These are phyloP conservation scores for Brassica incana DNA, from an alignment of 345 rosid genomes.

Conservation along the genomic window DNA sequence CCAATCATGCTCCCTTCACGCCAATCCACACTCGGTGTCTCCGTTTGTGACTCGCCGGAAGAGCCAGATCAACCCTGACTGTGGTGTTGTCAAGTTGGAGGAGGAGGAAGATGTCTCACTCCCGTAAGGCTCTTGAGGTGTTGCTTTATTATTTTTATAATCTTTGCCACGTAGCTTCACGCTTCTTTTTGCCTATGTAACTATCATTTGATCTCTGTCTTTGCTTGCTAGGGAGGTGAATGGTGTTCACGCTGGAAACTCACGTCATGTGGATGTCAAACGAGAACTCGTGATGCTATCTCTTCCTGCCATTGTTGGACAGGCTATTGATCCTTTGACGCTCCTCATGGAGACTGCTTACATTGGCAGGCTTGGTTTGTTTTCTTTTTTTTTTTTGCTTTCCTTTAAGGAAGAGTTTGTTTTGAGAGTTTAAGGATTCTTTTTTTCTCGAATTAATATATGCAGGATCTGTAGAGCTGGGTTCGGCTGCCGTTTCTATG, in stretches of 20 bases:
- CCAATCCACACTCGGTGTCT: conserved; percentile 26
- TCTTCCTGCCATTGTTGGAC: conserved; percentile 88
- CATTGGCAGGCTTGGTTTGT: conserved; percentile 84
- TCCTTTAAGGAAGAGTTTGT: neutral
- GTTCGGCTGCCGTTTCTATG: conserved; percentile 82
- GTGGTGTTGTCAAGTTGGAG: conserved; percentile 37
- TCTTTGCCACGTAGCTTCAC: neutral
- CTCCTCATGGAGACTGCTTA: conserved; percentile 93
- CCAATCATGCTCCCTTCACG: conserved; percentile 17
- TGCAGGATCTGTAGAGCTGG: conserved; percentile 84
- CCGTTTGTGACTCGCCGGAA: conserved; percentile 41
- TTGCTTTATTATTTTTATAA: conserved; percentile 29
- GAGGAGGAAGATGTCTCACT: conserved; percentile 38
- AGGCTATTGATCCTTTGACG: conserved; percentile 84
- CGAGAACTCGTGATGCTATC: conserved; percentile 76
- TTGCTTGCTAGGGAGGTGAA: conserved; percentile 46
- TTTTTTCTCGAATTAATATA: conserved; percentile 16
- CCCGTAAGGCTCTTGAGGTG: conserved; percentile 49
- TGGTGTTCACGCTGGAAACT: conserved; percentile 27
- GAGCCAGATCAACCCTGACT: conserved; percentile 52
- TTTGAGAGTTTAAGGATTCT: neutral
- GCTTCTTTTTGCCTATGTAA: conserved; percentile 15
- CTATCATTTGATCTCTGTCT: conserved; percentile 12
- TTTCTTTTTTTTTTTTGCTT: neutral
- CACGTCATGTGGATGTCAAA: conserved; percentile 49